phyloP scores from a whole-genome alignment of 1,139 yeast species.

The Kodamaea arcana region DNA sequence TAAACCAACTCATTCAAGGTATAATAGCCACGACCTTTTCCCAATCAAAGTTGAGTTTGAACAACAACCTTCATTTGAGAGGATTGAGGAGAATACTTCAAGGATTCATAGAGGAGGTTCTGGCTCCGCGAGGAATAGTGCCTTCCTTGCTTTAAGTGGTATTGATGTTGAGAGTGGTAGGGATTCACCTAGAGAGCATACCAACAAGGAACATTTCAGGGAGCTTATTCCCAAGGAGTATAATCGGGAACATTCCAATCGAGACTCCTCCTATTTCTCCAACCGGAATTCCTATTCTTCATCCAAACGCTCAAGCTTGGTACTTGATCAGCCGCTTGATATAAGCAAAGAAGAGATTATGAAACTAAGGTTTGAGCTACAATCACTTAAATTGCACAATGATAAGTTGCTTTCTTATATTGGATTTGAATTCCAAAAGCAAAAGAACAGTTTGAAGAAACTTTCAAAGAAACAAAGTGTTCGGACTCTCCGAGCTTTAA shows the following conservation, averaged over 20 bases:
- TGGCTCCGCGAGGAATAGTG: slow-evolving; percentile 18
- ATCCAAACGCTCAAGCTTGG: slow-evolving; percentile 36
- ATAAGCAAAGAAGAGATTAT: slow-evolving; percentile 48
- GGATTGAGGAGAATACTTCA: slow-evolving; percentile 10
- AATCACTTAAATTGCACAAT: slow-evolving; percentile 50
- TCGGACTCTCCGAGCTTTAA: slow-evolving; percentile 15
- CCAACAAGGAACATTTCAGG: neutral
- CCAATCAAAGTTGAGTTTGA: slow-evolving; percentile 48
- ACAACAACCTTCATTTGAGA: slow-evolving; percentile 8
- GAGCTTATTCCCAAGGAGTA: neutral
- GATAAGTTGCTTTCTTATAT: slow-evolving; percentile 55
- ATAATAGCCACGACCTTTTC: slow-evolving; percentile 42
- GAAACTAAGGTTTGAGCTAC: slow-evolving; percentile 51
- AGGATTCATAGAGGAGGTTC: neutral
- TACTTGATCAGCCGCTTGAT: slow-evolving; percentile 31
- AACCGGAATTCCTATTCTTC: slow-evolving; percentile 21
- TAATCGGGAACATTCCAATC: neutral
- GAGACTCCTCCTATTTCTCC: slow-evolving; percentile 11
- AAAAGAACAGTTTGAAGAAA: slow-evolving; percentile 40
- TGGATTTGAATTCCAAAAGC: slow-evolving; percentile 54
- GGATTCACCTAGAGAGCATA: neutral
- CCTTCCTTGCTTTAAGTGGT: slow-evolving; percentile 25
- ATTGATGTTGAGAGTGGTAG: slow-evolving; percentile 7
- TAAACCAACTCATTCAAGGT: slow-evolving; percentile 37
- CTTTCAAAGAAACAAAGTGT: slow-evolving; percentile 36